Evolutionary conservation across 208 protist genomes (phyloP).

Genomic region (Naegleria gruberi): DNA sequence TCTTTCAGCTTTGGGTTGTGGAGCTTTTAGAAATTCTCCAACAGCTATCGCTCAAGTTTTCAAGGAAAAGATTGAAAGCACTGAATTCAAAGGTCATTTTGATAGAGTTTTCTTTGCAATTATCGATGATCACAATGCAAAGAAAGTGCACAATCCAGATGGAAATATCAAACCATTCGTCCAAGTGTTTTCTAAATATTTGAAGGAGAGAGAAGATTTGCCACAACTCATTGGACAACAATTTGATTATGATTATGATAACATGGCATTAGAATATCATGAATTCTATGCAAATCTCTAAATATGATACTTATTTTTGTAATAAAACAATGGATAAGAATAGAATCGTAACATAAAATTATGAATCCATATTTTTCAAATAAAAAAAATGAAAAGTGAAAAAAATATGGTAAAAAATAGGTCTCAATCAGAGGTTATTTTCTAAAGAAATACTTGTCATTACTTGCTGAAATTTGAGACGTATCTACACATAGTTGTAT

Average conservation of each 20-base stretch:
- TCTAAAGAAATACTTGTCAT: no score
- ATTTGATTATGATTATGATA: background rate
- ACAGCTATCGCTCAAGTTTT: slow-evolving; percentile 12
- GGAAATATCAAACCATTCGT: background rate
- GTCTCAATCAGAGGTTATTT: no score
- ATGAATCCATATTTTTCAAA: no score
- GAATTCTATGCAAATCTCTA: no score
- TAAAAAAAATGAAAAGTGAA: no score
- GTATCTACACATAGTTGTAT: no score
- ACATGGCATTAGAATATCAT: no score
- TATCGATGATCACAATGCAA: slow-evolving; percentile 28
- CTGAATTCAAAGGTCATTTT: slow-evolving; percentile 12
- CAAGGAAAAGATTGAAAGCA: background rate
- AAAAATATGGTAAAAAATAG: no score
- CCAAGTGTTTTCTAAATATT: background rate
- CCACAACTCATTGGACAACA: background rate
- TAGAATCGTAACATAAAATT: no score
- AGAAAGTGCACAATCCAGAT: background rate
- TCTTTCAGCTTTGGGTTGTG: slow-evolving; percentile 28
- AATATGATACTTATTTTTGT: no score
- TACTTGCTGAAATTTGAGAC: no score
- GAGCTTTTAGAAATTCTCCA: slow-evolving; percentile 23
- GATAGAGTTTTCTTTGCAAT: slow-evolving; percentile 24
- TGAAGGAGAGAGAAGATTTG: background rate
- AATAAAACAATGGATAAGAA: no score